Evolutionary conservation across 352 stramenopile genomes (phyloP), one percentile per base, ranked within the genome.

Genomic region (Pythium dissotocum): DNA sequence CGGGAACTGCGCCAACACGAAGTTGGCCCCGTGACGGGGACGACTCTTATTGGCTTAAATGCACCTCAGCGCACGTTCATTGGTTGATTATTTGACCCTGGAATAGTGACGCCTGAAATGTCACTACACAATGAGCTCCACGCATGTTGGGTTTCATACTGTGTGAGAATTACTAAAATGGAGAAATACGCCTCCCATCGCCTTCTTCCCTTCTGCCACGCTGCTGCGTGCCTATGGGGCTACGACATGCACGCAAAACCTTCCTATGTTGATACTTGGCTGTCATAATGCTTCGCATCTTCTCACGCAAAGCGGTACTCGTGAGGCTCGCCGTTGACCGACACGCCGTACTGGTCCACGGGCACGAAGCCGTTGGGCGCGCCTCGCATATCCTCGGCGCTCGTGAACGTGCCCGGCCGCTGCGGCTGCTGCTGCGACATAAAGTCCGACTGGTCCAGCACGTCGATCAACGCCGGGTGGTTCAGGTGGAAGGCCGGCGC

Each of bases 381-480:
- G 7, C 46, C 51, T 0, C 63, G 63, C 55, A 65, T 52, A 49
- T 76, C 69, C 44, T 71, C 64, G 4, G 49, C 57, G 30, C 71
- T 82, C 13, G 60, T 79, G 54, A 89, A 80, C 16, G 84, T 89
- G 0, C 79, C 84, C 21, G 76, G 79, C 21, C 82, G 83, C 48
- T 87, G 76, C 6, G 42, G 42, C 42, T 49, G 46, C 46, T 53
- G 46, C 46, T 53, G 71, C 21, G 71, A 82, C 26, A 81, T 85
- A 32, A 89, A 93, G 65, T 93, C 88, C 49, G 78, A 81, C 52
- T 93, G 84, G 55, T 94, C 86, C 32, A 94, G 70, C 57, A 92
- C 85, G 69, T 94, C 87, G 58, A 94, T 90, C 40, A 94, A 65
- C 18, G 87, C 80, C 28, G 87, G 87, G 56, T 91, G 79, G 61